Percentiles rank a stretch among this genome's conserved stretches.
phyloP scores from a whole-genome alignment of 139 green algal species.

The Coelastrella sp. region DNA sequence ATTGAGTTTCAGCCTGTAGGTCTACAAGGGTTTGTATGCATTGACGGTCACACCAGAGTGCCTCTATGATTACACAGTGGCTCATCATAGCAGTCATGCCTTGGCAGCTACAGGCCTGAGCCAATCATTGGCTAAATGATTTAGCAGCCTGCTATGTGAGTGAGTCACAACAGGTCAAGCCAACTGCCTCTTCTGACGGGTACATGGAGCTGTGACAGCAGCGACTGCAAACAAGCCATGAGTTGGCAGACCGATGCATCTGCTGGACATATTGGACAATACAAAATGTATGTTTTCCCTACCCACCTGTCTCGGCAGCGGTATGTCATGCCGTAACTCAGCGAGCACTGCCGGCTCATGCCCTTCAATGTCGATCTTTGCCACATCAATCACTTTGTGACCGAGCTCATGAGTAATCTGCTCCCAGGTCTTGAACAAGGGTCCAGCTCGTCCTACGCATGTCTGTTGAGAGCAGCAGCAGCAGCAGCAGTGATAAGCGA shows the following conservation, averaged over 20 bases:
- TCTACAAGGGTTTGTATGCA: too few species aligned
- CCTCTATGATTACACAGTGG: too few species aligned
- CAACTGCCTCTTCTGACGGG: too few species aligned
- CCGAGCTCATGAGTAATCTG: slow-evolving; percentile 8
- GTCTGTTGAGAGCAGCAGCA: neutral
- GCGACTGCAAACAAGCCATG: too few species aligned
- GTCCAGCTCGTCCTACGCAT: neutral
- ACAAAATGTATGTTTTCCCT: neutral
- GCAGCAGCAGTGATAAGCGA: neutral
- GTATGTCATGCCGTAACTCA: slow-evolving; percentile 3
- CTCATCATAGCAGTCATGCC: too few species aligned
- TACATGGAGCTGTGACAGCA: too few species aligned
- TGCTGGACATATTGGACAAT: neutral
- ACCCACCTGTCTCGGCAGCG: slow-evolving; percentile 20
- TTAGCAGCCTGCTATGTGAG: neutral
- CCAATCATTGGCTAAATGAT: too few species aligned
- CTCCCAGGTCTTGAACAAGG: slow-evolving; percentile 19
- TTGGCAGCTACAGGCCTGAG: too few species aligned
- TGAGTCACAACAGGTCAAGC: neutral
- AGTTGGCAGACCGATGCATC: too few species aligned
- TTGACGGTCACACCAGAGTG: too few species aligned
- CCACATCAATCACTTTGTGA: neutral
- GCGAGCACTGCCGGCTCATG: slow-evolving; percentile 27
- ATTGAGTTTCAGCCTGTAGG: too few species aligned
- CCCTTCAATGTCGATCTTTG: slow-evolving; percentile 42